phyloP scores from a whole-genome alignment of 148 eudicot genomes.

The Chenopodium quinoa region DNA sequence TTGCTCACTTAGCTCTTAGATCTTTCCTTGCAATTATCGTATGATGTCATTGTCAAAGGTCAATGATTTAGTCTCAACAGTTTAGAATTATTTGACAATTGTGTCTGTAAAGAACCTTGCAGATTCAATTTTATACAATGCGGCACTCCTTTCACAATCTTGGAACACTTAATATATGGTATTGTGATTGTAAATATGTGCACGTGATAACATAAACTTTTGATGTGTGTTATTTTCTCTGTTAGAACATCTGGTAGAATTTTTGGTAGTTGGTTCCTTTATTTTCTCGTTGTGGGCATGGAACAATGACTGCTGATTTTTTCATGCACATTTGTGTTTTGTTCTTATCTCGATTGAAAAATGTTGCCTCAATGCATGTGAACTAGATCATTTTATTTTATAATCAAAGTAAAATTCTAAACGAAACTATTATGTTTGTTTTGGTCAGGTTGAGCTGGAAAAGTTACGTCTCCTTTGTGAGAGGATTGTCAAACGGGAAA shows the following conservation, averaged over 20 bases:
- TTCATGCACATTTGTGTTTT: too few relatives aligned
- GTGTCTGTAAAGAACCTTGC: background rate
- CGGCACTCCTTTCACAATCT: background rate
- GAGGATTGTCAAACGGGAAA: slow-evolving; percentile 85
- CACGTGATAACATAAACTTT: background rate
- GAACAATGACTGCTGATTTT: background rate
- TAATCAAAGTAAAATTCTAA: background rate
- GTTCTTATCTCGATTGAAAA: too few relatives aligned
- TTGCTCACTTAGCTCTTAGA: background rate
- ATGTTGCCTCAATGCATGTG: too few relatives aligned
- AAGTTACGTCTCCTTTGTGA: slow-evolving; percentile 90
- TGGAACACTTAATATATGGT: background rate
- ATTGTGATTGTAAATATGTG: background rate
- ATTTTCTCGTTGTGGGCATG: background rate
- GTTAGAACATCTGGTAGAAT: background rate
- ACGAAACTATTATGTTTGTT: background rate
- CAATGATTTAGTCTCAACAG: background rate
- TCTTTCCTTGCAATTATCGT: too few relatives aligned
- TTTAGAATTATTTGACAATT: too few relatives aligned
- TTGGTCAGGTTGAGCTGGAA: slow-evolving; percentile 88
- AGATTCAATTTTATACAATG: background rate
- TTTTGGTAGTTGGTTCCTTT: too few relatives aligned
- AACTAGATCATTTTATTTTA: too few relatives aligned
- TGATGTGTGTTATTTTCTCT: background rate
- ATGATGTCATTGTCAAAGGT: too few relatives aligned